Conservation (phyloP, 225 moss, liverwort and hornwort species). For the Lunularia cruciata region DNA sequence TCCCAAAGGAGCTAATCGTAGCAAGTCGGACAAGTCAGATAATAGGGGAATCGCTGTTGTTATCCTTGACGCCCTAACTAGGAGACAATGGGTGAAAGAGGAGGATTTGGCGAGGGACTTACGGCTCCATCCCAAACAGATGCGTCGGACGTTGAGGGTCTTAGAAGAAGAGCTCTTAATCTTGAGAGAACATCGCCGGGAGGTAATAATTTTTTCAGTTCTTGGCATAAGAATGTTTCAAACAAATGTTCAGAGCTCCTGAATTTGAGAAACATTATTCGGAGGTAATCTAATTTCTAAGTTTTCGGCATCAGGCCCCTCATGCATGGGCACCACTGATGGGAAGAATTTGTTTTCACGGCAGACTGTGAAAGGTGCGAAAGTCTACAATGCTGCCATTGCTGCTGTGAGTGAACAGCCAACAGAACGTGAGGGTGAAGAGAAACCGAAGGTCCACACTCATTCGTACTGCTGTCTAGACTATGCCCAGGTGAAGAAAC, state of each 20-base stretch:
- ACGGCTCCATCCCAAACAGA: constrained; percentile 93
- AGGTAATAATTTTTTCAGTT: constrained; percentile 44
- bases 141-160: constrained; percentile 87
- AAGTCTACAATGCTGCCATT: constrained; percentile 90
- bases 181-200: constrained; percentile 86
- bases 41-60: constrained; percentile 94
- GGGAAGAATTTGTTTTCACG: neutral
- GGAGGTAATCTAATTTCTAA: neutral
- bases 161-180: constrained; percentile 94
- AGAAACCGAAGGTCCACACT: constrained; percentile 94
- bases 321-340: neutral
- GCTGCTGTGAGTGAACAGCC: constrained; percentile 77
- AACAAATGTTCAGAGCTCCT: neutral
- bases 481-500: constrained; percentile 74
- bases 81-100: constrained; percentile 99
- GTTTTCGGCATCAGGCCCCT: neutral
- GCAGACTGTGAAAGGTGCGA: constrained; percentile 96
- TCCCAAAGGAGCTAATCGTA: constrained; percentile 91
- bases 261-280: neutral
- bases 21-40: constrained; percentile 98
- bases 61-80: constrained; percentile 90
- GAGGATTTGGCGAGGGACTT: constrained; percentile 88
- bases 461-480: constrained; percentile 98
- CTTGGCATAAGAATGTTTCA: neutral
- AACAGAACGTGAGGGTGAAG: constrained; percentile 77